Percentiles rank a stretch among this genome's conserved stretches.
Evolutionary conservation across 2,329 filamentous ascomycete genomes (phyloP).

Genomic region (Fusarium sterilihyphosum): DNA sequence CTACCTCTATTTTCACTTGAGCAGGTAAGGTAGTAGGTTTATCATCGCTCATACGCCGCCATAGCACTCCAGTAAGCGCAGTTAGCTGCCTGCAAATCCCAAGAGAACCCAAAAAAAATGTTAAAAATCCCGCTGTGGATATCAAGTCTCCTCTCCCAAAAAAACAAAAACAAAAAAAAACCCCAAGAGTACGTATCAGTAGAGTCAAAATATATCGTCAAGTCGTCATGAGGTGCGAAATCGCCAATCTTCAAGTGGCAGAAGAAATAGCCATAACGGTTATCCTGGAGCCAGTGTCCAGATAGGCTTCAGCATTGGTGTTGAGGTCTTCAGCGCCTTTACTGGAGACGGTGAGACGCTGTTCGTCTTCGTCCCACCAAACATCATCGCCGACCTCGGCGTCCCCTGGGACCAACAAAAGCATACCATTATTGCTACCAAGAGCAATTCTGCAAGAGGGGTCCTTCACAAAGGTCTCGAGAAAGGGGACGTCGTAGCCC

Average conservation of each 20-base stretch:
- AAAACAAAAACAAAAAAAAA: too few relatives aligned
- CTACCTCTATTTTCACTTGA: background rate
- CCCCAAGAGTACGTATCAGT: constrained; percentile 1
- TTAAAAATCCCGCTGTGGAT: constrained; percentile 30
- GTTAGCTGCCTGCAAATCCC: constrained; percentile 13
- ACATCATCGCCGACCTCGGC: constrained; percentile 44
- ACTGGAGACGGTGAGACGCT: constrained; percentile 35
- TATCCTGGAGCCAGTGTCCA: constrained; percentile 38
- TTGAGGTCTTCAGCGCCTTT: constrained; percentile 29
- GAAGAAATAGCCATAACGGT: constrained; percentile 36
- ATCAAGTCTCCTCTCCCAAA: constrained; percentile 17
- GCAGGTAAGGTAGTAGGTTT: background rate
- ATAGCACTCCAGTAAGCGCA: constrained; percentile 28
- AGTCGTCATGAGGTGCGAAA: background rate
- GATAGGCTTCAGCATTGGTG: constrained; percentile 31
- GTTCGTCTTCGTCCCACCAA: constrained; percentile 36
- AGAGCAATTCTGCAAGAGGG: constrained; percentile 41
- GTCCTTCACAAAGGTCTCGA: constrained; percentile 42
- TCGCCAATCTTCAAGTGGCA: constrained; percentile 26
- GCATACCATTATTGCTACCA: constrained; percentile 38
- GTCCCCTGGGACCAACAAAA: constrained; percentile 43
- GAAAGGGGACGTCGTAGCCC: constrained; percentile 42
- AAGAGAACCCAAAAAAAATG: background rate
- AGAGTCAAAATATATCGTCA: constrained; percentile 19
- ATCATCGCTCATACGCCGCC: constrained; percentile 25